phyloP scores from a whole-genome alignment of 129 eudicot species.

The Escallonia herrerae region DNA sequence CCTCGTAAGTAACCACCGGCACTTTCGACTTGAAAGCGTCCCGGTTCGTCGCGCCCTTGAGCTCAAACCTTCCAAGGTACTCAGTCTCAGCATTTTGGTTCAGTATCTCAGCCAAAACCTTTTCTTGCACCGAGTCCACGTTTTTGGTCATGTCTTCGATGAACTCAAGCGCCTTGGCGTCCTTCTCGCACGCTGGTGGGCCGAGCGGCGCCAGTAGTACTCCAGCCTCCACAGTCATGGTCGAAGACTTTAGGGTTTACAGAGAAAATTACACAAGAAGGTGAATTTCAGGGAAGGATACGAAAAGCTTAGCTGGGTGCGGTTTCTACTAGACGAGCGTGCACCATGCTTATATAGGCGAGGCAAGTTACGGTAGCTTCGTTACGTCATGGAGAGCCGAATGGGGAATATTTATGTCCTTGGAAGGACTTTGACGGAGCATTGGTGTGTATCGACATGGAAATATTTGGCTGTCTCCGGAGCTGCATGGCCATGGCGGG shows the following conservation, averaged over 20 bases:
- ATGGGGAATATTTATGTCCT: slow-evolving; percentile 21
- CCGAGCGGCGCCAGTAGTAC: slow-evolving; percentile 28
- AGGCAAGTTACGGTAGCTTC: neutral
- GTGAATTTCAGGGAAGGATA: neutral
- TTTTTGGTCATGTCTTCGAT: slow-evolving; percentile 66
- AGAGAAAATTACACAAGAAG: no score
- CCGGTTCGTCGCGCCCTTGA: slow-evolving; percentile 50
- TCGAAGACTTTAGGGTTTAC: neutral
- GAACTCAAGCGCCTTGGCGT: slow-evolving; percentile 57
- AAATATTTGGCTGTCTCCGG: slow-evolving; percentile 28
- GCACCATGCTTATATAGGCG: slow-evolving; percentile 13
- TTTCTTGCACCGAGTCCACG: slow-evolving; percentile 53
- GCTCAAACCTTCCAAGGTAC: slow-evolving; percentile 41
- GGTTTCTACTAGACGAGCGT: slow-evolving; percentile 7
- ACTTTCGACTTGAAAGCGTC: slow-evolving; percentile 51
- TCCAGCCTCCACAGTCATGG: slow-evolving; percentile 43
- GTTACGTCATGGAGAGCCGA: slow-evolving; percentile 6
- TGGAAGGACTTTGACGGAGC: slow-evolving; percentile 44
- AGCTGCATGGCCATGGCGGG: slow-evolving; percentile 17
- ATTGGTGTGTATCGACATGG: slow-evolving; percentile 19
- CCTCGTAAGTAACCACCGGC: slow-evolving; percentile 64
- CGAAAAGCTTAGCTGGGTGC: slow-evolving; percentile 1
- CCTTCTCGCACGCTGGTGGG: slow-evolving; percentile 53
- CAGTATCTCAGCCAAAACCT: slow-evolving; percentile 49
- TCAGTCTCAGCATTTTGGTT: slow-evolving; percentile 48